A percentile compares a stretch with the other conserved stretches of the same genome.
Evolutionary conservation across 176 grass and related monocot genomes (phyloP).

Genomic region (Neostapfia colusana): DNA sequence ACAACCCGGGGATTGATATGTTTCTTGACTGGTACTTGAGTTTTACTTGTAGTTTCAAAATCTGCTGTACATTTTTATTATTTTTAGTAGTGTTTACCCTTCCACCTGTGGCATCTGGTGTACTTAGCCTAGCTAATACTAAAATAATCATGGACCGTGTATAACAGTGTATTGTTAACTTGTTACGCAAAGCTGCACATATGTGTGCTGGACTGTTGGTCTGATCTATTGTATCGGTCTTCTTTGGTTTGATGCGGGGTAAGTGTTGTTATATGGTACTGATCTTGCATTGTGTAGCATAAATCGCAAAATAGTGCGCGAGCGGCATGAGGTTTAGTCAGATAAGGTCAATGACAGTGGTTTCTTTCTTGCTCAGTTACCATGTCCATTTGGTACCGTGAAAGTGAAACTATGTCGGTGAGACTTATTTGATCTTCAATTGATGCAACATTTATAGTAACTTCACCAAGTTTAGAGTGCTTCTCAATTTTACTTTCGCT

Average conservation of each 20-base stretch:
- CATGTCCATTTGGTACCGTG: background rate
- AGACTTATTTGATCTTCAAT: background rate
- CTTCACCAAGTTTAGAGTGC: background rate
- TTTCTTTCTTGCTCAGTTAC: background rate
- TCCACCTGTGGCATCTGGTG: background rate
- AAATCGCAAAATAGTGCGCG: background rate
- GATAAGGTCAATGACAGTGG: background rate
- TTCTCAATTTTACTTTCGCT: background rate
- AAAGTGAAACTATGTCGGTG: background rate
- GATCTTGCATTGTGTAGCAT: background rate
- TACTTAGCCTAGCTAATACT: background rate
- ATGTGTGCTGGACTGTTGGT: background rate
- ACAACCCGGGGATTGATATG: background rate
- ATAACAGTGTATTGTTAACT: background rate
- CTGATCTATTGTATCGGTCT: background rate
- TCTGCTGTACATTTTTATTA: background rate
- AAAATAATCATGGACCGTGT: background rate
- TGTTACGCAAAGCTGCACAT: background rate
- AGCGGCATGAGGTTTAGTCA: background rate
- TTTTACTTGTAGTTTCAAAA: background rate
- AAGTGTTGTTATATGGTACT: background rate
- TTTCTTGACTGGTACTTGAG: background rate
- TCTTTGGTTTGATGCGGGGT: background rate
- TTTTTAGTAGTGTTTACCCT: background rate
- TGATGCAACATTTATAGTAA: background rate